A percentile compares a stretch with the other conserved stretches of the same genome.
These are phyloP conservation scores for Acacia confusa DNA, from an alignment of 306 rosid species.

Conservation along the genomic window DNA sequence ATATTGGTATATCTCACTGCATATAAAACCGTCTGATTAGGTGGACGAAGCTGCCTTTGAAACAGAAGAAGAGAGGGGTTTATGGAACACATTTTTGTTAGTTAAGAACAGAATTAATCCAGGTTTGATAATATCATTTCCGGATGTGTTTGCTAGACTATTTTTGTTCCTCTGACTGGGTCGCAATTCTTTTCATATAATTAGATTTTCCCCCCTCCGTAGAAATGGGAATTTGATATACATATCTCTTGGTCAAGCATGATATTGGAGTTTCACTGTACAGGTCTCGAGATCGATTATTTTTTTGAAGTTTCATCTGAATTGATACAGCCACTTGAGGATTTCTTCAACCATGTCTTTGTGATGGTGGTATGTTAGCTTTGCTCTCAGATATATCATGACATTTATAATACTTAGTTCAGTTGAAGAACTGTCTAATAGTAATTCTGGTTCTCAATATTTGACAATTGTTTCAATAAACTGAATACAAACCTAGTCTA, in stretches of 20 bases:
- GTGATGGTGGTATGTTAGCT: conserved; percentile 91
- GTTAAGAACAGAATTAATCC: conserved; percentile 53
- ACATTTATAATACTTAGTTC: neutral
- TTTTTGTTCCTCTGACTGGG: neutral
- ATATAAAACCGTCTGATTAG: conserved; percentile 35
- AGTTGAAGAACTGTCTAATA: conserved; percentile 14
- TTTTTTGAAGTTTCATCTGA: conserved; percentile 72
- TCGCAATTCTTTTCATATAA: neutral
- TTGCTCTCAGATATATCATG: conserved; percentile 1
- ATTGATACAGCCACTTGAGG: conserved; percentile 83
- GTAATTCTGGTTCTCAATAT: neutral
- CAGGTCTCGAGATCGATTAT: conserved; percentile 69
- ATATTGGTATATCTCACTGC: conserved; percentile 14
- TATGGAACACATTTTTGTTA: conserved; percentile 71
- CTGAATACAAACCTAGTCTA: neutral
- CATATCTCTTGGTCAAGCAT: neutral
- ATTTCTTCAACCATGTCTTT: conserved; percentile 79
- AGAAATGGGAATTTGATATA: neutral
- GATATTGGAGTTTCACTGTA: conserved; percentile 8
- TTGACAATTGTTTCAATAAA: neutral
- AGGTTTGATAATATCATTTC: conserved; percentile 38
- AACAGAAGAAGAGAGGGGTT: conserved; percentile 71
- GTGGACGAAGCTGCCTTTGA: conserved; percentile 77
- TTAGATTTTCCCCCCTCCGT: neutral
- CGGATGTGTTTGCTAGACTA: neutral